Percentiles rank a stretch among this genome's conserved stretches.
Evolutionary conservation across 1,139 yeast species (phyloP).

Genomic region (Zhuliangozyma blackwelliae): DNA sequence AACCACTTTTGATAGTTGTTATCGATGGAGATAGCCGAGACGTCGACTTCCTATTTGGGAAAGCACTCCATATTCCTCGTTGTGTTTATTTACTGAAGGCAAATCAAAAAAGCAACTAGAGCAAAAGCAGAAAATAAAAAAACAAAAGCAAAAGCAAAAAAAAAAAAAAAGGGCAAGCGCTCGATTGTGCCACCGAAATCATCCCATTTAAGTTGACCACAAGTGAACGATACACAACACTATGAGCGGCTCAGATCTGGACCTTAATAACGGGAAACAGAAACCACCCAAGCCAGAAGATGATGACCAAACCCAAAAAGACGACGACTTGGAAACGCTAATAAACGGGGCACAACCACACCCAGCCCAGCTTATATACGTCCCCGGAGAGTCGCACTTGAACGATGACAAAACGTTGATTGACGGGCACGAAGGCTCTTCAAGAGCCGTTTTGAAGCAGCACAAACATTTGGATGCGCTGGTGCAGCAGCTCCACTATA

Average conservation of each 20-base stretch:
- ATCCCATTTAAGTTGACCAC: no score
- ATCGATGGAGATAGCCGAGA: slow-evolving; percentile 4
- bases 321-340: slow-evolving; percentile 15
- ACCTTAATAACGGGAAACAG: no score
- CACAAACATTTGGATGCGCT: slow-evolving; percentile 35
- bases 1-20: background rate
- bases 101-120: no score
- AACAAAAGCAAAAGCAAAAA: no score
- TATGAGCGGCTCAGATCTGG: no score
- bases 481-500: slow-evolving; percentile 64
- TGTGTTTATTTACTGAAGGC: no score
- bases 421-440: slow-evolving; percentile 20
- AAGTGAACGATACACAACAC: no score
- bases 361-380: slow-evolving; percentile 30
- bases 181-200: no score
- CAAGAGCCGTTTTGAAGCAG: slow-evolving; percentile 3
- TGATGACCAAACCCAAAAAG: slow-evolving; percentile 2
- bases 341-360: slow-evolving; percentile 8
- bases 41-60: background rate
- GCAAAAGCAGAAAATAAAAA: no score
- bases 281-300: no score
- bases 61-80: background rate
- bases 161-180: no score
- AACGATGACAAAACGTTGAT: slow-evolving; percentile 24
- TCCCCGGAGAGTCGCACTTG: slow-evolving; percentile 28